phyloP scores from a whole-genome alignment of 2,329 filamentous ascomycete species.

The Cyclaneusma minus region DNA sequence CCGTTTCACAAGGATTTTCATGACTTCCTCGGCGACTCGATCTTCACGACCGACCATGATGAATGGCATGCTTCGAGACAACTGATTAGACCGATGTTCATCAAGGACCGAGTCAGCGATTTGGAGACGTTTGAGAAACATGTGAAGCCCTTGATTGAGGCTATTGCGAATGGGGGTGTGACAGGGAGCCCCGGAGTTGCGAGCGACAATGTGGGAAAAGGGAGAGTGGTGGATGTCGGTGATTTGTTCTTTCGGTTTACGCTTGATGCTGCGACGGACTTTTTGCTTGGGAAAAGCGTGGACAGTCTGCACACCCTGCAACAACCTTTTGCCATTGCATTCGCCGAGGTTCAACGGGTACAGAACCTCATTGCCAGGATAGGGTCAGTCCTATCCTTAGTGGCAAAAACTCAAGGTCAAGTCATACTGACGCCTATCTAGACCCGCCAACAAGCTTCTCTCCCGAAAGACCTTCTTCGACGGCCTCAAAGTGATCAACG shows the following conservation, averaged over 20 bases:
- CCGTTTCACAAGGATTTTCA: conserved; percentile 62
- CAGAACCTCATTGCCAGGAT: conserved; percentile 53
- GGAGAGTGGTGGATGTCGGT: conserved; percentile 51
- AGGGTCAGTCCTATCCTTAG: conserved; percentile 26
- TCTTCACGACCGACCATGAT: conserved; percentile 67
- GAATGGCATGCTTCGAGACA: conserved; percentile 70
- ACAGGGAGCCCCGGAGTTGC: conserved; percentile 46
- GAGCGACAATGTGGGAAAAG: conserved; percentile 43
- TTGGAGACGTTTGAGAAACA: conserved; percentile 70
- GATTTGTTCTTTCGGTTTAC: conserved; percentile 76
- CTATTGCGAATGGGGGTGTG: conserved; percentile 44
- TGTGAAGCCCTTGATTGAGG: conserved; percentile 54
- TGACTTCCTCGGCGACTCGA: conserved; percentile 60
- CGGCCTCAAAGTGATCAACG: conserved; percentile 53
- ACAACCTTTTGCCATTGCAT: conserved; percentile 64
- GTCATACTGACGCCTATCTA: conserved; percentile 13
- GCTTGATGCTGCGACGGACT: conserved; percentile 74
- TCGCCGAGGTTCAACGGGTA: conserved; percentile 61
- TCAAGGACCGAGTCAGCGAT: conserved; percentile 70
- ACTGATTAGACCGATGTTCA: conserved; percentile 73
- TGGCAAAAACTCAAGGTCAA: conserved; percentile 2
- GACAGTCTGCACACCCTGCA: conserved; percentile 37
- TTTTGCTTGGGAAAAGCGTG: conserved; percentile 66
- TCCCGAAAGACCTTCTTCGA: conserved; percentile 47
- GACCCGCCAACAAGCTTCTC: conserved; percentile 45